A percentile compares a stretch with the other conserved stretches of the same genome.
Evolutionary conservation across 1,284 basidiomycete species (phyloP).

Genomic region (Meira nashicola): DNA sequence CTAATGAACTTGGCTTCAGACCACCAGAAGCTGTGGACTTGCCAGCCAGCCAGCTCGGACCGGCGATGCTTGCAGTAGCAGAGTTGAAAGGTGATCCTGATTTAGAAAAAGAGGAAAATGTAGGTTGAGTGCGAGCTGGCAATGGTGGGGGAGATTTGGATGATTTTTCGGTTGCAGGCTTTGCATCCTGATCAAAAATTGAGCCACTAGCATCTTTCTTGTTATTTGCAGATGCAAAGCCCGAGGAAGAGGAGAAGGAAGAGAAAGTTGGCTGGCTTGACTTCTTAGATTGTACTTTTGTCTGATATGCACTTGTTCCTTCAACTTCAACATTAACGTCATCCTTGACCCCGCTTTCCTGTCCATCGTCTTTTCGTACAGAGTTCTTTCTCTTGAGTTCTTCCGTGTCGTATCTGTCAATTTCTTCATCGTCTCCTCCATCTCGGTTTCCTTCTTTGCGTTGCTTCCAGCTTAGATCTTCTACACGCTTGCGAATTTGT

Average conservation of each 20-base stretch:
- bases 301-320: too few relatives aligned
- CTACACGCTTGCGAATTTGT: slow-evolving; percentile 38
- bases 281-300: neutral
- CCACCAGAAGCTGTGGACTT: slow-evolving; percentile 2
- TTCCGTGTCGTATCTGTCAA: neutral
- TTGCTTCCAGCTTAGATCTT: slow-evolving; percentile 35
- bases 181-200: neutral
- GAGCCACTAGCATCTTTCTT: neutral
- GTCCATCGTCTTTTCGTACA: neutral
- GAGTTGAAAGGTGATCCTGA: slow-evolving; percentile 14
- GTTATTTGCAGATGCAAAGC: neutral
- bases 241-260: slow-evolving; percentile 11
- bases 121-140: slow-evolving; percentile 15
- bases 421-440: slow-evolving; percentile 1
- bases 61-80: slow-evolving; percentile 12
- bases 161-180: neutral
- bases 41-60: slow-evolving; percentile 20
- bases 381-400: neutral
- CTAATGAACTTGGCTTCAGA: slow-evolving; percentile 15
- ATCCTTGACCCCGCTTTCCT: slow-evolving; percentile 2
- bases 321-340: neutral
- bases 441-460: slow-evolving; percentile 8
- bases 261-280: neutral
- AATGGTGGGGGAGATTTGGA: slow-evolving; percentile 1
- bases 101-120: slow-evolving; percentile 18